Conservation (phyloP, 2,329 filamentous ascomycete species). For the Xylariales sp. region DNA sequence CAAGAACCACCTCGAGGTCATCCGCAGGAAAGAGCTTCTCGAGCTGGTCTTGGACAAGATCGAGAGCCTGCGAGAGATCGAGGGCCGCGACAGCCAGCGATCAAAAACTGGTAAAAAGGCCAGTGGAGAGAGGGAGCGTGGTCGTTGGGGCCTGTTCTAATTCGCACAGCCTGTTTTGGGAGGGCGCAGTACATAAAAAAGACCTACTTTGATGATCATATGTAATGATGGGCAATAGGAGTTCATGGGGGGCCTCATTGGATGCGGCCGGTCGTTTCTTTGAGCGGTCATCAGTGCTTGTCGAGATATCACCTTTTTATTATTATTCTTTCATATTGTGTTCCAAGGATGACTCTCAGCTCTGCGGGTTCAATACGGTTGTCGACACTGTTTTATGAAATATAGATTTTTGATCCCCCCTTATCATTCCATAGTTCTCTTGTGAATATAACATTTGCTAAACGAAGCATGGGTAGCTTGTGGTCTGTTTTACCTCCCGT, state of each 20-base stretch:
- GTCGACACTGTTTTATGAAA: constrained; percentile 2
- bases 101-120: constrained; percentile 21
- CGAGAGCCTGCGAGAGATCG: constrained; percentile 80
- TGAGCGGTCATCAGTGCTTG: neutral
- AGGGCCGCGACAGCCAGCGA: constrained; percentile 64
- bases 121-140: constrained; percentile 33
- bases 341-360: constrained; percentile 2
- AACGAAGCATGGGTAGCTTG: too few relatives aligned
- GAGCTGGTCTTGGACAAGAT: constrained; percentile 95
- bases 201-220: neutral
- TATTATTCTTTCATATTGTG: too few relatives aligned
- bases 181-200: neutral
- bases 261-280: constrained; percentile 2
- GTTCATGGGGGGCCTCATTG: constrained; percentile 1
- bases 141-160: constrained; percentile 47
- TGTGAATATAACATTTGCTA: constrained; percentile 1
- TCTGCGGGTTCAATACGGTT: neutral
- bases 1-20: constrained; percentile 83
- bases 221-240: constrained; percentile 4
- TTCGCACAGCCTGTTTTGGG: too few relatives aligned
- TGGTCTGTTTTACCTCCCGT: too few relatives aligned
- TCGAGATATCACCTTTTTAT: constrained; percentile 6
- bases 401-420: constrained; percentile 6
- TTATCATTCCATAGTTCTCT: neutral
- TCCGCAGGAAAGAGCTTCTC: constrained; percentile 84